phyloP scores from a whole-genome alignment of 106 monocot species.

The Allium sativum region DNA sequence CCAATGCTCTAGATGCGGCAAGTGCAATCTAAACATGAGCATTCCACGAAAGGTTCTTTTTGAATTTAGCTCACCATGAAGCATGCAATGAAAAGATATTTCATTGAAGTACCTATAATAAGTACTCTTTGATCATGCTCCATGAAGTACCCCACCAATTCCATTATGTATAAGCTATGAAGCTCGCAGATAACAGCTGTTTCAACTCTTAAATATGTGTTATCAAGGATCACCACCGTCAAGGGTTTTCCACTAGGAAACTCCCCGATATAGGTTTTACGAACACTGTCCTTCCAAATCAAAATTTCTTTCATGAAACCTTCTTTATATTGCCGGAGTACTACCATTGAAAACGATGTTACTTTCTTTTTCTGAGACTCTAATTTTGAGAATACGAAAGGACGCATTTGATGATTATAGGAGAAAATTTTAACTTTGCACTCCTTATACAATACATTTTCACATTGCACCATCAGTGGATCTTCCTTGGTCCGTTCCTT shows the following conservation, averaged over 20 bases:
- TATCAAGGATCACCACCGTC: constrained; percentile 60
- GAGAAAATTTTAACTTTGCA: constrained; percentile 7
- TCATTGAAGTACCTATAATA: constrained; percentile 70
- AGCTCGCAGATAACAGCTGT: constrained; percentile 37
- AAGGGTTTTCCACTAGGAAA: constrained; percentile 65
- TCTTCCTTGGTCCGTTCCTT: constrained; percentile 9
- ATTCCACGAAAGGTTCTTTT: constrained; percentile 58
- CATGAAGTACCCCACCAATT: constrained; percentile 80
- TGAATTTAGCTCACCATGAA: constrained; percentile 48
- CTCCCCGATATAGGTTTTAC: constrained; percentile 65
- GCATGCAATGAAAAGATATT: constrained; percentile 50
- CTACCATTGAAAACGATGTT: constrained; percentile 20
- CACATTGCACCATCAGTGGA: neutral
- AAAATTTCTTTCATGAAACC: constrained; percentile 83
- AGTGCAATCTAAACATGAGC: constrained; percentile 60
- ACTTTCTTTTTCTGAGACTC: neutral
- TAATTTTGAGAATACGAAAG: constrained; percentile 2
- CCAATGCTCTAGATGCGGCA: constrained; percentile 69
- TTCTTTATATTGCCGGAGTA: constrained; percentile 85
- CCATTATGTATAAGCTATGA: constrained; percentile 59
- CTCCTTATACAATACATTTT: constrained; percentile 6
- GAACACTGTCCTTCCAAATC: constrained; percentile 54
- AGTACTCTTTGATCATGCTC: constrained; percentile 73
- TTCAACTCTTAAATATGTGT: constrained; percentile 23
- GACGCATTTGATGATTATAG: constrained; percentile 7